Base-by-base conservation (phyloP, 73 alveolate species). In the Effrenium voratum region DNA sequence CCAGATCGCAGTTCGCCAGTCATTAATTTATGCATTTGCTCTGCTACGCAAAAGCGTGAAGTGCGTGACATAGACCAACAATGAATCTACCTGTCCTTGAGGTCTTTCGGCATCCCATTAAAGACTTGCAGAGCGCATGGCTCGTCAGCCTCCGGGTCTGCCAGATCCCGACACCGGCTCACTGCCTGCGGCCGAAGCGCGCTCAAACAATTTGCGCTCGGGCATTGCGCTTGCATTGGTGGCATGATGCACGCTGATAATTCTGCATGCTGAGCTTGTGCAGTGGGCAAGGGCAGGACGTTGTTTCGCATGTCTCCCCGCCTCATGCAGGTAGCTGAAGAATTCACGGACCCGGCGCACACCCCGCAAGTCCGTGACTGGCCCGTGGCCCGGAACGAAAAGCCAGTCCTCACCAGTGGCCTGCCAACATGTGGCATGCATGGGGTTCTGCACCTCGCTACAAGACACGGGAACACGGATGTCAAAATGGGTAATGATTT, bases 371-470 rank as follows among this genome's bases (percentile, higher is more conserved):
- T 90, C 97, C 34, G 97, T 90, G 72, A 90, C 97, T 3, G 97
- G 97, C 3, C 97, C 97, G 34, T 90, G 97, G 97, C 97, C 96
- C 63, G 96, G 96, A 38, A 88, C 96, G 43, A 88, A 88, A n/a
- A 73, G 96, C 96, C 96, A 88, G 86, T 88, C 96, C 52, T 49
- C 86, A 43, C 96, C 96, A 3, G 96, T 88, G 75, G 96, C 96
- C 96, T 88, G 57, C 2, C 4, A 26, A 10, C 16, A 38, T 13
- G 30, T 19, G 8, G 19, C 63, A 52, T 19, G 63, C 8, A 19
- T 52, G 63, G 26, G 63, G 8, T 52, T 19, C 26, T 52, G 63
- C 63, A 52, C n/a, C n/a, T 19, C 63, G 19, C 8, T 52, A 8
- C 8, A 52, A 52, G 19, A 52, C 8, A 8, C 19, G 63, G 26